Conservation (phyloP, 768 basidiomycete species). For the Trametes maxima region DNA sequence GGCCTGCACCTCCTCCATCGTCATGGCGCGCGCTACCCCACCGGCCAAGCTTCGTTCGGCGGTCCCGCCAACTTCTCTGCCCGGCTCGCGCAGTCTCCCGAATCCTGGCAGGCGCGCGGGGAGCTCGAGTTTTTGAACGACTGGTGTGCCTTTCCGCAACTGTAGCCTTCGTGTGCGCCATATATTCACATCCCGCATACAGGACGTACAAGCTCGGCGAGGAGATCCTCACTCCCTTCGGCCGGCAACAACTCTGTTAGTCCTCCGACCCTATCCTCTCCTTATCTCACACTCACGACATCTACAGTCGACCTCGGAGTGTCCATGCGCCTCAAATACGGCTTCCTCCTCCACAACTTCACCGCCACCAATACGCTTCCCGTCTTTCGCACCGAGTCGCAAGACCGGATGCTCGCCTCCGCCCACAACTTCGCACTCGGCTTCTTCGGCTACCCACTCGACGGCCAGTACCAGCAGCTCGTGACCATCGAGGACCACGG, state of each 20-base stretch:
- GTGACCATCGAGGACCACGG: conserved; percentile 43
- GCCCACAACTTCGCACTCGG: conserved; percentile 56
- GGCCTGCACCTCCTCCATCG: conserved; percentile 80
- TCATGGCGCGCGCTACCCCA: conserved; percentile 77
- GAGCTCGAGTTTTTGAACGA: conserved; percentile 75
- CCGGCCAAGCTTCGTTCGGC: conserved; percentile 62
- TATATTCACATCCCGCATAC: background rate
- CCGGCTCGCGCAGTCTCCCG: conserved; percentile 55
- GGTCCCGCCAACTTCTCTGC: conserved; percentile 59
- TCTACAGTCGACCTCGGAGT: conserved; percentile 43
- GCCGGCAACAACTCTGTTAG: conserved; percentile 82
- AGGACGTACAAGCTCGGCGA: conserved; percentile 92
- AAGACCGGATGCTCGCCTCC: conserved; percentile 55
- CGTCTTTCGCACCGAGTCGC: conserved; percentile 56
- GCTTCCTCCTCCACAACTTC: conserved; percentile 45
- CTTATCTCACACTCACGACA: background rate
- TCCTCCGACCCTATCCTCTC: background rate
- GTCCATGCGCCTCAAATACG: conserved; percentile 45
- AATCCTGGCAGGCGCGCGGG: conserved; percentile 65
- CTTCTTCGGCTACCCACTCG: conserved; percentile 51
- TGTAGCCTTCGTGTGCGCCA: background rate
- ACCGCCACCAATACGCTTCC: conserved; percentile 42
- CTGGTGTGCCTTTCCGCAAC: conserved; percentile 54
- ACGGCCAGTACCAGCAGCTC: conserved; percentile 47
- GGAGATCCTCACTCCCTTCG: conserved; percentile 88